Percentiles rank a stretch among this genome's conserved stretches.
phyloP scores from a whole-genome alignment of 768 basidiomycete species.

The Trametes cingulata region DNA sequence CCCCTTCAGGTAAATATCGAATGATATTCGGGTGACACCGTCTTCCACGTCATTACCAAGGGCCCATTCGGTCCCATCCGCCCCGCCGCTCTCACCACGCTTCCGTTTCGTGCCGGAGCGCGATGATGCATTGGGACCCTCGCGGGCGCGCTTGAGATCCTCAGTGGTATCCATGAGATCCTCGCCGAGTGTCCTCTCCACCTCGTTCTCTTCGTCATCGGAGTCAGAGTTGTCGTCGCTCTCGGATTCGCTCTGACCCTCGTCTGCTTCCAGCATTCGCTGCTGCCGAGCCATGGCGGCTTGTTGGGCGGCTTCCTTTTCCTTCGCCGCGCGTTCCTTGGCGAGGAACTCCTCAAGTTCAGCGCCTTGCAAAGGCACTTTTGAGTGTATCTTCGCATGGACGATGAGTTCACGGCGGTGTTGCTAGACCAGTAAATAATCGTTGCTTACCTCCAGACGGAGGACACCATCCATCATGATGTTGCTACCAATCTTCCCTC shows the following conservation, averaged over 20 bases:
- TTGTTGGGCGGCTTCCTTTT: conserved; percentile 84
- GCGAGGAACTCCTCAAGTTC: conserved; percentile 83
- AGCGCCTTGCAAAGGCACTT: conserved; percentile 84
- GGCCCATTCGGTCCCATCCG: conserved; percentile 65
- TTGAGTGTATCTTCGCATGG: conserved; percentile 70
- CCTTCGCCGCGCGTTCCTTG: conserved; percentile 73
- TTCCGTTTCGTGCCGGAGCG: conserved; percentile 40
- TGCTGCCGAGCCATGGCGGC: conserved; percentile 81
- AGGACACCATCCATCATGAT: conserved; percentile 78
- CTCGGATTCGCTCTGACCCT: conserved; percentile 80
- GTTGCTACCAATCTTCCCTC: conserved; percentile 84
- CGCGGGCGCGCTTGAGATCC: conserved; percentile 29
- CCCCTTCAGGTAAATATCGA: conserved; percentile 97
- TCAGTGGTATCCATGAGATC: conserved; percentile 51
- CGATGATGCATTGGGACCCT: conserved; percentile 13
- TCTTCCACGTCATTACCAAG: conserved; percentile 68
- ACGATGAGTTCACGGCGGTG: background rate
- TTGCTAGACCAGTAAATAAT: background rate
- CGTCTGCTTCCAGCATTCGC: conserved; percentile 91
- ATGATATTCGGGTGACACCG: conserved; percentile 74
- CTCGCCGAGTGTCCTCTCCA: conserved; percentile 52
- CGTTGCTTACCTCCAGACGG: conserved; percentile 56
- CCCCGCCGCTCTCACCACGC: conserved; percentile 41
- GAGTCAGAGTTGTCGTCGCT: conserved; percentile 52
- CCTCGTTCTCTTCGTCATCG: conserved; percentile 66